Conservation (phyloP, 2,329 filamentous ascomycete genomes). For the Lithohypha guttulata region DNA sequence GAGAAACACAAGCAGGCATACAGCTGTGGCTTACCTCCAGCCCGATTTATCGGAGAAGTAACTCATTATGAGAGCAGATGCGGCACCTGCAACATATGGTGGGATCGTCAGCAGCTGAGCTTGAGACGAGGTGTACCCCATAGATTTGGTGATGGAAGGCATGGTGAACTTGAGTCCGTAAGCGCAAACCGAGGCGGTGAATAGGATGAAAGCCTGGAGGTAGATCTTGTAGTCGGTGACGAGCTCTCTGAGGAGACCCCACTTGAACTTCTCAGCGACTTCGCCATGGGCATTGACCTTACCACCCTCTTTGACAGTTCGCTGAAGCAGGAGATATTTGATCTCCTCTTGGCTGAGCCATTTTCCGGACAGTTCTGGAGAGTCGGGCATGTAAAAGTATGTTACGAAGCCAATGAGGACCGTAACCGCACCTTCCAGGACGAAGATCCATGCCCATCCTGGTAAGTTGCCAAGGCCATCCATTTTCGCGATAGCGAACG, state of each 20-base stretch:
- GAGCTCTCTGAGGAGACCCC: slow-evolving; percentile 30
- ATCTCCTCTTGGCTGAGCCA: slow-evolving; percentile 24
- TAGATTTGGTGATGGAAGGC: slow-evolving; percentile 60
- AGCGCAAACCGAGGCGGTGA: slow-evolving; percentile 45
- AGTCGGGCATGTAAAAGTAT: slow-evolving; percentile 36
- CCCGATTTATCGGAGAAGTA: slow-evolving; percentile 59
- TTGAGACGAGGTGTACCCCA: slow-evolving; percentile 48
- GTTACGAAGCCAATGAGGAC: slow-evolving; percentile 31
- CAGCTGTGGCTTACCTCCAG: too few relatives aligned
- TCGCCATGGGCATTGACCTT: slow-evolving; percentile 23
- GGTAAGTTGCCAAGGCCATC: slow-evolving; percentile 36
- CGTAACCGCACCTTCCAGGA: slow-evolving; percentile 38
- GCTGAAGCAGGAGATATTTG: slow-evolving; percentile 26
- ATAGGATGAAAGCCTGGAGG: slow-evolving; percentile 21
- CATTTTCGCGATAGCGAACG: slow-evolving; percentile 31
- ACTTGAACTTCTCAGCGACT: slow-evolving; percentile 28
- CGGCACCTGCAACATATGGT: slow-evolving; percentile 59
- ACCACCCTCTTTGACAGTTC: slow-evolving; percentile 25
- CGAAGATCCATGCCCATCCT: slow-evolving; percentile 46
- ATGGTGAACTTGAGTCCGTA: slow-evolving; percentile 70
- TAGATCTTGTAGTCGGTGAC: slow-evolving; percentile 34
- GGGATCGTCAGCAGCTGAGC: slow-evolving; percentile 65
- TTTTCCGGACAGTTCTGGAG: slow-evolving; percentile 27
- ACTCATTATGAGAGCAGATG: slow-evolving; percentile 58
- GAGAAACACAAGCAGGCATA: too few relatives aligned